Percentiles rank a stretch among this genome's conserved stretches.
Conservation (phyloP, 768 basidiomycete species). For the Fomitopsis pulvina region DNA sequence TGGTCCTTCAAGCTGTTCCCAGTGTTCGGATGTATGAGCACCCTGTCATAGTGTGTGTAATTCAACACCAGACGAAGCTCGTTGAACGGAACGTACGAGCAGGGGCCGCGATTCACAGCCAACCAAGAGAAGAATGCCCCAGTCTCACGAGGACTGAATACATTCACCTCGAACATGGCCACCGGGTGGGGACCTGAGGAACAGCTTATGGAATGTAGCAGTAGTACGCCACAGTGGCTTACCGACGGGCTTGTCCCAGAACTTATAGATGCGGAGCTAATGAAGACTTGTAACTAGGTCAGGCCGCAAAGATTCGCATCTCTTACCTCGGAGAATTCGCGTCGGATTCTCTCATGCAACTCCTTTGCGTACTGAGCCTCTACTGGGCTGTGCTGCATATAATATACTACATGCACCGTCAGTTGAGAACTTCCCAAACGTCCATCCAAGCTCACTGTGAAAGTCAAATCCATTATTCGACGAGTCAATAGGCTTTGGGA, state of each 20-base stretch:
- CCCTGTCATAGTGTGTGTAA: slow-evolving; percentile 31
- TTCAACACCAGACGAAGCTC: slow-evolving; percentile 1
- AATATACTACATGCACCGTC: slow-evolving; percentile 44
- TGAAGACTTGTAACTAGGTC: neutral
- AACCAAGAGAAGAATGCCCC: slow-evolving; percentile 66
- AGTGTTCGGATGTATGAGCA: slow-evolving; percentile 70
- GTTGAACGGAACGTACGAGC: slow-evolving; percentile 46
- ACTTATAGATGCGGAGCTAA: slow-evolving; percentile 53
- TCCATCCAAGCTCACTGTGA: slow-evolving; percentile 41
- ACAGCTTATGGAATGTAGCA: neutral
- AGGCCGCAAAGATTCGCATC: neutral
- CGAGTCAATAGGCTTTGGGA: slow-evolving; percentile 47
- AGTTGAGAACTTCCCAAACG: neutral
- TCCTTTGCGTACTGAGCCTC: slow-evolving; percentile 45
- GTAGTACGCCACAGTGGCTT: slow-evolving; percentile 15
- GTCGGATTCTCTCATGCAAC: slow-evolving; percentile 50
- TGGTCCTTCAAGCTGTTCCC: slow-evolving; percentile 50
- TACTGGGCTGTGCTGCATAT: slow-evolving; percentile 38
- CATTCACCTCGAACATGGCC: slow-evolving; percentile 69
- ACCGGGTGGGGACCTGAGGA: slow-evolving; percentile 55
- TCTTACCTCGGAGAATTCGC: slow-evolving; percentile 64
- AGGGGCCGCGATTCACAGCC: slow-evolving; percentile 59
- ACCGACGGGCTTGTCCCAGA: slow-evolving; percentile 63
- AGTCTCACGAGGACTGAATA: slow-evolving; percentile 59
- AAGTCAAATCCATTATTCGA: slow-evolving; percentile 66